These are phyloP conservation scores for Ambrosiella xylebori DNA, from an alignment of 2,329 filamentous ascomycete genomes.

Conservation along the genomic window DNA sequence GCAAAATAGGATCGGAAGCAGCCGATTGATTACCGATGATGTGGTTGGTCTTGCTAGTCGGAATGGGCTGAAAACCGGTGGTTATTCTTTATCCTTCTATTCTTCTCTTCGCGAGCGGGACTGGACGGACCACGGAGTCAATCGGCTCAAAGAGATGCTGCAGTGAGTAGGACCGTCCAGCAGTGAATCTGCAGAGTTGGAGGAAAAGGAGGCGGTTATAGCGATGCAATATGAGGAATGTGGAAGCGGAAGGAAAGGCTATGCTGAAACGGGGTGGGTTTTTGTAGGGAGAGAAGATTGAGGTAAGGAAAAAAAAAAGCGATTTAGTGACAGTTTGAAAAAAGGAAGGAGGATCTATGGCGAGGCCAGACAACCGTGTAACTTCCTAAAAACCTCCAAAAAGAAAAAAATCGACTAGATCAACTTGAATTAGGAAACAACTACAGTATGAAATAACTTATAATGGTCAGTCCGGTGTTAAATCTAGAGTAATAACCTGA, in stretches of 20 bases:
- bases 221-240: background rate
- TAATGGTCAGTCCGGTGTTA: too few species aligned
- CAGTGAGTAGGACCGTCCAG: background rate
- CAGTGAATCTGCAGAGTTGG: background rate
- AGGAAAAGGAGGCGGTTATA: background rate
- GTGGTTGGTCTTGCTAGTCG: background rate
- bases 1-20: too few species aligned
- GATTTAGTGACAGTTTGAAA: background rate
- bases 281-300: background rate
- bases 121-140: background rate
- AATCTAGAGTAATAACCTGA: background rate
- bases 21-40: too few species aligned
- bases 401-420: background rate
- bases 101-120: background rate
- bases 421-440: background rate
- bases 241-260: background rate
- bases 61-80: background rate
- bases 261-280: background rate
- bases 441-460: background rate
- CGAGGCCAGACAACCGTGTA: background rate
- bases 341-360: background rate
- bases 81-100: background rate
- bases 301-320: slow-evolving; percentile 1
- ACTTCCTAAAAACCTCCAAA: background rate
- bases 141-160: background rate